Base-by-base conservation (phyloP, 1,284 basidiomycete species). In the Blastosporella zonata region DNA sequence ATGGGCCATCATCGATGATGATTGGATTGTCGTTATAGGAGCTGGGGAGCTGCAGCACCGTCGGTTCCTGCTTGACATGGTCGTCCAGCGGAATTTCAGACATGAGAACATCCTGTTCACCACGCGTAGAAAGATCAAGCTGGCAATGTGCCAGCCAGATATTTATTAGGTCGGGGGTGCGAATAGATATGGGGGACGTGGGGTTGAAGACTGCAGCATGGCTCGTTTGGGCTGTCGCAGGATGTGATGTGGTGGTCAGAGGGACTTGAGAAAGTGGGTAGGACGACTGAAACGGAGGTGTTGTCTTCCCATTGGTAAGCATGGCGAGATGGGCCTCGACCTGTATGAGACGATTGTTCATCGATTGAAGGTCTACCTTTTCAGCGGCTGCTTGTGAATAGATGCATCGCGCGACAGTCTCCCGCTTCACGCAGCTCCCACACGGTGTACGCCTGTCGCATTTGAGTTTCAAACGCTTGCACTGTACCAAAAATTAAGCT, bases 391-490 rank as follows among this genome's bases (percentile, higher is more conserved):
- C 88, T 31, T 85, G 79, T 0, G 87, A 87, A 63, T 90, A 90
- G 7, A 84, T 73, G 58, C 88, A 90, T 55, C 84, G 73, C 1
- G 72, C 67, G 6, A 86, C 77, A 0, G 86, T 88, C 59, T 87
- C 84, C 50, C 87, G 82, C 62, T 90, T 90, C 23, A 79, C 72
- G 56, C 88, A 90, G 21, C 82, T 84, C 2, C 79, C 79, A 56
- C 87, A 90, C 0, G 87, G 87, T 1, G 74, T 80, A 18, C 82
- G 76, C 42, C 87, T 73, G 67, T 90, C 88, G 62, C 87, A 90
- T 67, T 84, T 88, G 46, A 90, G 75, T 59, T 90, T 90, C 44
- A 90, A 74, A 7, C 87, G 85, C 65, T 90, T 90, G 70, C 87
- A 90, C 85, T 90, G 53, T 47, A 43, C 34, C 21, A 20, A 54